These are phyloP conservation scores for Zea mays DNA, from an alignment of 176 grass and related monocot species.

Conservation along the genomic window Zm-B73-REFERENCE-NAM-5.0 NC_050101.1:176332001-176332500, in stretches of 20 bases:
- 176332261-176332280: background rate
- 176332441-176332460: slow-evolving; percentile 19
- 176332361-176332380: background rate
- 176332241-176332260: background rate
- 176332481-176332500: too few species aligned
- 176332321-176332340: too few species aligned
- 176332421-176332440: background rate
- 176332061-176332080: too few species aligned
- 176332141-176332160: background rate
- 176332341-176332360: too few species aligned
- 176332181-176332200: background rate
- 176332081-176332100: too few species aligned
- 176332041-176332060: too few species aligned
- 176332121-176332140: too few species aligned
- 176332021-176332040: too few species aligned
- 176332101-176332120: too few species aligned
- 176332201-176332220: background rate
- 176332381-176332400: background rate
- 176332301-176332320: background rate
- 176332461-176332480: background rate
- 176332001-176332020: too few species aligned
- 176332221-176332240: background rate
- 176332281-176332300: too few species aligned
- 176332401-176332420: background rate
- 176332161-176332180: background rate